Conservation (phyloP, 371 early-diverging fungal genomes). For the Rhizopus delemar region DNA sequence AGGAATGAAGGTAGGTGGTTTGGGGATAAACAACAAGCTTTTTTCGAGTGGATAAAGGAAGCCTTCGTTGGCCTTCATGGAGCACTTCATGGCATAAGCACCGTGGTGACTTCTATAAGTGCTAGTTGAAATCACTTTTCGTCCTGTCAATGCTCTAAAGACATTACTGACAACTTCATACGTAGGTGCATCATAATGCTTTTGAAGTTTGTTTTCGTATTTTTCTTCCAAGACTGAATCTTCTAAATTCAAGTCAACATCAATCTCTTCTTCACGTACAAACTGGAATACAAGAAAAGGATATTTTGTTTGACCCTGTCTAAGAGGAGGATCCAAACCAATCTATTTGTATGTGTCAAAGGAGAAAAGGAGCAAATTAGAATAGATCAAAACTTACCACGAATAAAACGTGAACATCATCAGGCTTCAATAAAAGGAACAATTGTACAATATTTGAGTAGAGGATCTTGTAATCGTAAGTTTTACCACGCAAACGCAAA, state of each 20-base stretch:
- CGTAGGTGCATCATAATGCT: conserved; percentile 87
- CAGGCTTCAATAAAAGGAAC: conserved; percentile 91
- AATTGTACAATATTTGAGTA: conserved; percentile 83
- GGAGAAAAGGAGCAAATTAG: background rate
- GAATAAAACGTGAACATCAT: conserved; percentile 89
- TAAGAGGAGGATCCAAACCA: conserved; percentile 94
- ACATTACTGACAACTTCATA: conserved; percentile 89
- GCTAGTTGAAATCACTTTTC: conserved; percentile 79
- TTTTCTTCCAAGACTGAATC: conserved; percentile 67
- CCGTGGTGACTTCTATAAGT: conserved; percentile 72
- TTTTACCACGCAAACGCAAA: conserved; percentile 94
- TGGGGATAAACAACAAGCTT: conserved; percentile 93
- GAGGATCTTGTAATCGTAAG: conserved; percentile 95
- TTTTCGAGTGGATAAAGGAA: conserved; percentile 94
- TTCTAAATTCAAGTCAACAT: conserved; percentile 80
- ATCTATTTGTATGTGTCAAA: conserved; percentile 47
- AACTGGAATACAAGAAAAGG: conserved; percentile 97
- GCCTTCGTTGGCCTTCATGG: conserved; percentile 98
- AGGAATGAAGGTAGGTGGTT: conserved; percentile 90
- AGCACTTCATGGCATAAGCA: conserved; percentile 90
- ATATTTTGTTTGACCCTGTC: conserved; percentile 99
- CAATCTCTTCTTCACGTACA: conserved; percentile 88
- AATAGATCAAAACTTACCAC: conserved; percentile 53
- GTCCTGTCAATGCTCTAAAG: conserved; percentile 84
- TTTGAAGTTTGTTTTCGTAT: conserved; percentile 80